These are phyloP conservation scores for Geranium incanum DNA, from an alignment of 441 rosid species.

Conservation along the genomic window DNA sequence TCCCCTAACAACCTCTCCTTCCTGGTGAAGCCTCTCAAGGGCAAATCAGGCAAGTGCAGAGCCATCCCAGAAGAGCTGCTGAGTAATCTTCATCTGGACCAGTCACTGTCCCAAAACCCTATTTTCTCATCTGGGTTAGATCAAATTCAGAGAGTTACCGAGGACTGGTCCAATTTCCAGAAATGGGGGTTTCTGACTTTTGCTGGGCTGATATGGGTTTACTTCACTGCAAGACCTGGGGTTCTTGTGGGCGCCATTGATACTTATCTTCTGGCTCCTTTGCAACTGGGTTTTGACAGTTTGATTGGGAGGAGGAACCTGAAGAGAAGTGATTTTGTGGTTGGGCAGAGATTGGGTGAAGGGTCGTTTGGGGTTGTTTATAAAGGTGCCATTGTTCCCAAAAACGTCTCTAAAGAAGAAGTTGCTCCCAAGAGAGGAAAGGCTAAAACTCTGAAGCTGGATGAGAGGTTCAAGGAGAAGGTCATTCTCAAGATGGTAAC, in stretches of 20 bases:
- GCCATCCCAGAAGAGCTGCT: constrained; percentile 42
- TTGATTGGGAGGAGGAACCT: constrained; percentile 63
- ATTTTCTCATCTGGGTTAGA: constrained; percentile 35
- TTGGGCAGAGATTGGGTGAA: constrained; percentile 81
- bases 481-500: constrained; percentile 81
- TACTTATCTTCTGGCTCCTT: constrained; percentile 73
- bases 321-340: constrained; percentile 60
- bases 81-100: constrained; percentile 24
- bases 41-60: constrained; percentile 33
- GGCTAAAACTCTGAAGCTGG: constrained; percentile 20
- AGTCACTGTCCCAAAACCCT: constrained; percentile 45
- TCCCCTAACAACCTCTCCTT: constrained; percentile 24
- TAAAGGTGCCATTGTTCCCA: constrained; percentile 66
- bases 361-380: constrained; percentile 91
- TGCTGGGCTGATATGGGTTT: constrained; percentile 63
- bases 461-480: constrained; percentile 53
- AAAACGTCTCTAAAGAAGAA: constrained; percentile 40
- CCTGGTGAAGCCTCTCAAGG: constrained; percentile 22
- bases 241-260: constrained; percentile 88
- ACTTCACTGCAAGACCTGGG: constrained; percentile 90
- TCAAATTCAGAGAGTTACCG: constrained; percentile 36
- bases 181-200: constrained; percentile 51
- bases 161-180: constrained; percentile 46
- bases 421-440: constrained; percentile 34
- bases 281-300: constrained; percentile 64